A percentile compares a stretch with the other conserved stretches of the same genome.
These are phyloP conservation scores for Lactifluus subvellereus DNA, from an alignment of 768 basidiomycete genomes.

Conservation along the genomic window DNA sequence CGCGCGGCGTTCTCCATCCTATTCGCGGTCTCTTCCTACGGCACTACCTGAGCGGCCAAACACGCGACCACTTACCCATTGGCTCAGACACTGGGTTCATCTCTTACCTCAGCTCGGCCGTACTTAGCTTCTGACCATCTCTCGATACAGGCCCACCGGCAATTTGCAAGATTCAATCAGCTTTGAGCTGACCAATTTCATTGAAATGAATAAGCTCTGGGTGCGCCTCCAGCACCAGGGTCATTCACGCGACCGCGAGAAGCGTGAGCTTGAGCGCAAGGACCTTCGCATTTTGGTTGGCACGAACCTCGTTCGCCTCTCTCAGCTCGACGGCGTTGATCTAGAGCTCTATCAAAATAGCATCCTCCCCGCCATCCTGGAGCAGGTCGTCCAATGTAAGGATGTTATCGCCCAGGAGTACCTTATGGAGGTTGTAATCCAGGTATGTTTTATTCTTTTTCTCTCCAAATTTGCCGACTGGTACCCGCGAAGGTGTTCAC, in stretches of 20 bases:
- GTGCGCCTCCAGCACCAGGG: slow-evolving; percentile 97
- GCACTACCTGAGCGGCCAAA: slow-evolving; percentile 96
- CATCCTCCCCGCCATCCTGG: slow-evolving; percentile 89
- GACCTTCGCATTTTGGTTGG: slow-evolving; percentile 96
- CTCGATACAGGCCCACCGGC: slow-evolving; percentile 61
- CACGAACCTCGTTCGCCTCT: slow-evolving; percentile 92
- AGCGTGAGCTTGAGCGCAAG: slow-evolving; percentile 92
- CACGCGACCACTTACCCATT: slow-evolving; percentile 91
- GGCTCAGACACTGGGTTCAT: slow-evolving; percentile 75
- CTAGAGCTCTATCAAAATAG: slow-evolving; percentile 80
- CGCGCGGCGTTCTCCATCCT: slow-evolving; percentile 94
- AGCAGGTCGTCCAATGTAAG: slow-evolving; percentile 98
- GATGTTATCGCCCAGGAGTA: slow-evolving; percentile 99
- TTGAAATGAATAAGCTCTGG: slow-evolving; percentile 99
- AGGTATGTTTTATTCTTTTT: slow-evolving; percentile 44
- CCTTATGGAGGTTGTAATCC: slow-evolving; percentile 99
- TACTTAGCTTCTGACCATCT: neutral
- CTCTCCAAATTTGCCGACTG: neutral
- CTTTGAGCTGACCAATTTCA: slow-evolving; percentile 96
- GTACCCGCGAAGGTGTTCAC: slow-evolving; percentile 77
- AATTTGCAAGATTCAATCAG: slow-evolving; percentile 92
- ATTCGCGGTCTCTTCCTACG: slow-evolving; percentile 92
- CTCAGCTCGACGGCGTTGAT: slow-evolving; percentile 95
- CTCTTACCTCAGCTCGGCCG: neutral
- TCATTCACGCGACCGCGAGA: slow-evolving; percentile 94